Conservation (phyloP, 441 rosid species). For the Kokia cookei region DNA sequence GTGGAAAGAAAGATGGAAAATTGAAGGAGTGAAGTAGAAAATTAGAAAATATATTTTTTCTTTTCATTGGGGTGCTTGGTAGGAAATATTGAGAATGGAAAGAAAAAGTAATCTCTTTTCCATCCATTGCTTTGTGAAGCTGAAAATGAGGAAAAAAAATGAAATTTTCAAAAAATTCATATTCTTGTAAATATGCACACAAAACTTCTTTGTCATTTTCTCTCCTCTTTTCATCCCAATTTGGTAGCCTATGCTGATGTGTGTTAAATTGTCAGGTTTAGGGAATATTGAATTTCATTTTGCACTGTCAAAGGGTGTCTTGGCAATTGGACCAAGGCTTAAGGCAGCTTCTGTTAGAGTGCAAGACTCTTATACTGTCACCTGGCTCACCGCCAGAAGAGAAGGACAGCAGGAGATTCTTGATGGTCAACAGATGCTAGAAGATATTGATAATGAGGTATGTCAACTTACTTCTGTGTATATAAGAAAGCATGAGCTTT, state of each 20-base stretch:
- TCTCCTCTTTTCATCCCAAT: background rate
- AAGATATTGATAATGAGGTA: conserved; percentile 50
- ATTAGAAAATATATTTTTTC: too few relatives aligned
- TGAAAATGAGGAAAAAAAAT: too few relatives aligned
- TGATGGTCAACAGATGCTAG: conserved; percentile 54
- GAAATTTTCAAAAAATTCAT: too few relatives aligned
- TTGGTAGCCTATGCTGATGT: conserved; percentile 9
- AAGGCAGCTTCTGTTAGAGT: conserved; percentile 54
- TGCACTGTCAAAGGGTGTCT: conserved; percentile 57
- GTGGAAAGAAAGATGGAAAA: too few relatives aligned
- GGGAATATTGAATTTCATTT: conserved; percentile 63
- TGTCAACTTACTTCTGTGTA: background rate
- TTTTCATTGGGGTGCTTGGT: too few relatives aligned
- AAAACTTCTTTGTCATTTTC: background rate
- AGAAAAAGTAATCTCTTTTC: too few relatives aligned
- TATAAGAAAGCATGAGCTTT: background rate
- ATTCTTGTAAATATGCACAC: too few relatives aligned
- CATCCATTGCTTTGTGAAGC: too few relatives aligned
- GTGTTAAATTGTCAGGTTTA: conserved; percentile 34
- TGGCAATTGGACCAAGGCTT: conserved; percentile 52
- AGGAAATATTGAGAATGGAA: too few relatives aligned
- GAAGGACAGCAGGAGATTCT: conserved; percentile 58
- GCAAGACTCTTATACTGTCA: conserved; percentile 2
- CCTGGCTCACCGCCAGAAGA: conserved; percentile 71
- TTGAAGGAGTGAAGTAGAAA: too few relatives aligned